These are phyloP conservation scores for Vachellia pachyceras DNA, from an alignment of 306 rosid genomes.

Conservation along the genomic window DNA sequence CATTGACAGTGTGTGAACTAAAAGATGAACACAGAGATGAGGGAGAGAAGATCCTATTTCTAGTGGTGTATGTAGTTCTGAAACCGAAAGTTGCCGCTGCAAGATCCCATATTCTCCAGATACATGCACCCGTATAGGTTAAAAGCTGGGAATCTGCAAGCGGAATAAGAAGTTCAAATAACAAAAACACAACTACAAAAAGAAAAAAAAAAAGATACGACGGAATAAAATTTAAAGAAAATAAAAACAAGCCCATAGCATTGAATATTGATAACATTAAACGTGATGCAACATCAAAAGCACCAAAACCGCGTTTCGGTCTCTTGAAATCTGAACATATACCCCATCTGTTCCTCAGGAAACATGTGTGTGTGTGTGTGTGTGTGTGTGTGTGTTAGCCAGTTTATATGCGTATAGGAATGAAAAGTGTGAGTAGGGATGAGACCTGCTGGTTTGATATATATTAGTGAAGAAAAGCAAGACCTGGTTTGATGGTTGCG, in stretches of 20 bases:
- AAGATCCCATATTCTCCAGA: neutral
- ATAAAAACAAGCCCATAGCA: neutral
- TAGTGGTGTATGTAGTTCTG: conserved; percentile 28
- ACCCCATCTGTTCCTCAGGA: too few species aligned
- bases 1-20: neutral
- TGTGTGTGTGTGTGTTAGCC: too few species aligned
- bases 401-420: too few species aligned
- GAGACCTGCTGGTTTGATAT: neutral
- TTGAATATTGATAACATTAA: too few species aligned
- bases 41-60: conserved; percentile 4
- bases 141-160: neutral
- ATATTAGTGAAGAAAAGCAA: neutral
- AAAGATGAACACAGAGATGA: neutral
- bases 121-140: too few species aligned
- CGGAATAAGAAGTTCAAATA: neutral
- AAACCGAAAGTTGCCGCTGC: neutral
- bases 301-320: neutral
- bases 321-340: conserved; percentile 15
- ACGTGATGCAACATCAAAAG: neutral
- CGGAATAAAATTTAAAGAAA: neutral
- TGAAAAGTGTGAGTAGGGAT: neutral
- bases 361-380: too few species aligned
- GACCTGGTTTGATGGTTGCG: neutral
- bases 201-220: neutral
- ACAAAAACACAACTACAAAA: neutral